phyloP scores from a whole-genome alignment of 805 yeast genomes.

The Yarrowia divulgata region DNA sequence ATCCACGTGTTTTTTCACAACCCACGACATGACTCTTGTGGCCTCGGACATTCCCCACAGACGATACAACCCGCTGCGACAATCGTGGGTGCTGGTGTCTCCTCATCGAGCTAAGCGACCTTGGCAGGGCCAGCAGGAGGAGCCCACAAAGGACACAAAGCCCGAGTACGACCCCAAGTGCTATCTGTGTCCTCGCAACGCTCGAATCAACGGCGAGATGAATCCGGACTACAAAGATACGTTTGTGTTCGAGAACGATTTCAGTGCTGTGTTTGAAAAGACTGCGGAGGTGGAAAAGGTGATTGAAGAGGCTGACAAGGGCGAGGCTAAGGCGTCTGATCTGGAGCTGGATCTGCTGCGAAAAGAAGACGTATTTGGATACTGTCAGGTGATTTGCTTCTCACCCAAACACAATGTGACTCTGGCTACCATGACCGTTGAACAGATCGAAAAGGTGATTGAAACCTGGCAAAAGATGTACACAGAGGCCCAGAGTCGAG shows the following conservation, averaged over 20 bases:
- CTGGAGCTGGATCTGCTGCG: constrained; percentile 58
- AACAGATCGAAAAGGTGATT: constrained; percentile 59
- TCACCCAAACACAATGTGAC: constrained; percentile 73
- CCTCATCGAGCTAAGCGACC: constrained; percentile 82
- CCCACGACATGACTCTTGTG: not conserved
- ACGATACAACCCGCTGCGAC: constrained; percentile 72
- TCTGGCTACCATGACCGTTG: constrained; percentile 63
- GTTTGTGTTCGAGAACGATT: constrained; percentile 70
- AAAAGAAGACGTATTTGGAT: constrained; percentile 68
- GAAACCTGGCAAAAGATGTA: constrained; percentile 67
- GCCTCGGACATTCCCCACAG: constrained; percentile 67
- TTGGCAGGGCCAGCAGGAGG: constrained; percentile 79
- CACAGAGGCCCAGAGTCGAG: constrained; percentile 53
- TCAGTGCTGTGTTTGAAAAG: constrained; percentile 64
- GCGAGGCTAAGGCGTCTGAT: constrained; percentile 41
- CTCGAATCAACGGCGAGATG: constrained; percentile 64
- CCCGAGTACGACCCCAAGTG: constrained; percentile 70
- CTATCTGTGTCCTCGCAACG: constrained; percentile 75
- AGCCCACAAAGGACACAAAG: constrained; percentile 52
- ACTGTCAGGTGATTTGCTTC: constrained; percentile 75
- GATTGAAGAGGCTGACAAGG: constrained; percentile 39
- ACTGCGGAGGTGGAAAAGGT: constrained; percentile 36
- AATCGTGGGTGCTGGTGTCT: constrained; percentile 72
- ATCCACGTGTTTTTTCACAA: not conserved
- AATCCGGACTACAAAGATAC: constrained; percentile 67